Percentiles rank a stretch among this genome's conserved stretches.
These are phyloP conservation scores for Globisporangium splendens DNA, from an alignment of 352 stramenopile genomes.

Conservation along the genomic window DNA sequence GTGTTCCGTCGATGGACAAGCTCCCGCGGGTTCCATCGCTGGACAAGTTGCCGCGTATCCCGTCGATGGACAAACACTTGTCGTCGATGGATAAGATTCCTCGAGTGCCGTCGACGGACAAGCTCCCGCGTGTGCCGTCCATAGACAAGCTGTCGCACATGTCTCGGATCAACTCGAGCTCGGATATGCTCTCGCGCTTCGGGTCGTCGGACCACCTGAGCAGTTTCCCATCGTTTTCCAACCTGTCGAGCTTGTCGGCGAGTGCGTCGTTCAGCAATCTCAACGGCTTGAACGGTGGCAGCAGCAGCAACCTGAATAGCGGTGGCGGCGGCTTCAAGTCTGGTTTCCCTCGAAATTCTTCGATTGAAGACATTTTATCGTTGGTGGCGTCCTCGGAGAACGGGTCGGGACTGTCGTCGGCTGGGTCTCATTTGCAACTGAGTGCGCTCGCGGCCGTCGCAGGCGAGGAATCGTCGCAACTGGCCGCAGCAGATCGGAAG, in stretches of 20 bases:
- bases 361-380: conserved; percentile 85
- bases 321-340: conserved; percentile 32
- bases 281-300: conserved; percentile 33
- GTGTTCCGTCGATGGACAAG: conserved; percentile 58
- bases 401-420: conserved; percentile 36
- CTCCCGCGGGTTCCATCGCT: conserved; percentile 65
- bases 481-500: conserved; percentile 51
- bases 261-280: conserved; percentile 80
- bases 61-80: conserved; percentile 70
- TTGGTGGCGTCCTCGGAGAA: conserved; percentile 76
- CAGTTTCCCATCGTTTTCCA: conserved; percentile 78
- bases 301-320: conserved; percentile 38
- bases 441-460: conserved; percentile 62
- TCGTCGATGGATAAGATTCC: conserved; percentile 70
- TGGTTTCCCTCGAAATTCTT: conserved; percentile 78
- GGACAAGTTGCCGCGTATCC: conserved; percentile 51
- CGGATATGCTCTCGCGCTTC: conserved; percentile 72
- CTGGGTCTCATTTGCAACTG: conserved; percentile 61
- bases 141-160: conserved; percentile 27
- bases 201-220: conserved; percentile 60
- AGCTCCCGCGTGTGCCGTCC: conserved; percentile 28
- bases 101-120: conserved; percentile 45
- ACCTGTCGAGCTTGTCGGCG: conserved; percentile 55
- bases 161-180: conserved; percentile 46
- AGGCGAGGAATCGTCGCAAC: conserved; percentile 56